phyloP scores from a whole-genome alignment of 2,329 filamentous ascomycete genomes.

The Aspergillus brunneoviolaceus region DNA sequence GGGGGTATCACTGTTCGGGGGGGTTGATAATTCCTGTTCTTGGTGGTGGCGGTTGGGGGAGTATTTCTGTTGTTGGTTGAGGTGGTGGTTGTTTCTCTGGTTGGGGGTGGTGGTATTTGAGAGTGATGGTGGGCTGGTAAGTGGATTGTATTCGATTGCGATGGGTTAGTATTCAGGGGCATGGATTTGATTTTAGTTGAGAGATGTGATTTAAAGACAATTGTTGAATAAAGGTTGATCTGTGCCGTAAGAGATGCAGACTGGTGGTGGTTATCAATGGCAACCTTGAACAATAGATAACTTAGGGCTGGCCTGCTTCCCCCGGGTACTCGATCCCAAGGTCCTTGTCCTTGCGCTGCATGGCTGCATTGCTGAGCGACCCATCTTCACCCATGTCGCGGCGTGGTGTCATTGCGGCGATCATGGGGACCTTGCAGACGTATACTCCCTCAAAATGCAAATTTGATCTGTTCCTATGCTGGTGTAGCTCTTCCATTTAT shows the following conservation, averaged over 20 bases:
- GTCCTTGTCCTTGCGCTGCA: slow-evolving; percentile 23
- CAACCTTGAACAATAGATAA: too few relatives aligned
- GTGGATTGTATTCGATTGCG: not conserved
- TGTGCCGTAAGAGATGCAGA: too few relatives aligned
- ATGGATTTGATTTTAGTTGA: too few relatives aligned
- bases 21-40: too few relatives aligned
- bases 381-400: slow-evolving; percentile 7
- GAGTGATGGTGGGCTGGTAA: not conserved
- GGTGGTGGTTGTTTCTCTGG: too few relatives aligned
- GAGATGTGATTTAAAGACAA: not conserved
- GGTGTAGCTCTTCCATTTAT: too few relatives aligned
- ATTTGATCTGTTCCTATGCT: too few relatives aligned
- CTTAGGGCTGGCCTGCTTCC: not conserved
- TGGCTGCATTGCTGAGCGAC: not conserved
- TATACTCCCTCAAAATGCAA: too few relatives aligned
- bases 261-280: not conserved
- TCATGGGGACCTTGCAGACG: slow-evolving; percentile 29
- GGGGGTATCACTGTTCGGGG: not conserved
- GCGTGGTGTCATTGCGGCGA: slow-evolving; percentile 1
- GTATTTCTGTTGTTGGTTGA: not conserved
- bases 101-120: not conserved
- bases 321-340: slow-evolving; percentile 38
- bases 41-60: too few relatives aligned
- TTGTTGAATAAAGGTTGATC: too few relatives aligned
- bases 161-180: too few relatives aligned